A percentile compares a stretch with the other conserved stretches of the same genome.
Conservation (phyloP, 2,329 filamentous ascomycete genomes). For the Westerdykella sp. region DNA sequence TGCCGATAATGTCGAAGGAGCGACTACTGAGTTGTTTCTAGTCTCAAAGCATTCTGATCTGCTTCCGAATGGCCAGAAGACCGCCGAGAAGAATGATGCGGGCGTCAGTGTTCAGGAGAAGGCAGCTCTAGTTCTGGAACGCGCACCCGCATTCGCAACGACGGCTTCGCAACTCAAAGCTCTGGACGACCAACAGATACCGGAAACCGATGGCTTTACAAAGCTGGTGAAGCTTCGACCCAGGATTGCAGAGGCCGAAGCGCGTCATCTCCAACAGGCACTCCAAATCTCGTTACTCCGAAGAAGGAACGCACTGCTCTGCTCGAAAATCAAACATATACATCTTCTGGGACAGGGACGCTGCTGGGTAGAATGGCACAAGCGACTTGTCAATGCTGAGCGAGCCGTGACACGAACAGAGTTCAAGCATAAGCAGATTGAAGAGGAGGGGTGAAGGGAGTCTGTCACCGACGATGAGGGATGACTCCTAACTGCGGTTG, state of each 20-base stretch:
- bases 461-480: background rate
- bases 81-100: conserved; percentile 10
- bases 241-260: conserved; percentile 56
- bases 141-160: conserved; percentile 39
- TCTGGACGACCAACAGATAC: conserved; percentile 40
- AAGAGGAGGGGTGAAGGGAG: conserved; percentile 35
- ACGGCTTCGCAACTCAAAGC: conserved; percentile 41
- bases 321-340: conserved; percentile 63
- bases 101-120: conserved; percentile 21
- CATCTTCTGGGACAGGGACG: conserved; percentile 62
- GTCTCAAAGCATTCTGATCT: conserved; percentile 39
- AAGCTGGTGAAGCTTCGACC: conserved; percentile 54
- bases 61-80: conserved; percentile 9
- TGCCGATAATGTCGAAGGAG: conserved; percentile 2
- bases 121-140: conserved; percentile 40
- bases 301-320: conserved; percentile 52
- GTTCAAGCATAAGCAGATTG: conserved; percentile 49
- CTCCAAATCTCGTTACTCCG: conserved; percentile 59
- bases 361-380: conserved; percentile 66
- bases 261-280: conserved; percentile 55
- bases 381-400: conserved; percentile 60
- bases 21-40: conserved; percentile 20
- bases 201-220: conserved; percentile 41
- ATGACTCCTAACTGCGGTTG: too few relatives aligned
- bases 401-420: conserved; percentile 59